phyloP scores from a whole-genome alignment of 441 rosid species.

The Adansonia gregorii region DNA sequence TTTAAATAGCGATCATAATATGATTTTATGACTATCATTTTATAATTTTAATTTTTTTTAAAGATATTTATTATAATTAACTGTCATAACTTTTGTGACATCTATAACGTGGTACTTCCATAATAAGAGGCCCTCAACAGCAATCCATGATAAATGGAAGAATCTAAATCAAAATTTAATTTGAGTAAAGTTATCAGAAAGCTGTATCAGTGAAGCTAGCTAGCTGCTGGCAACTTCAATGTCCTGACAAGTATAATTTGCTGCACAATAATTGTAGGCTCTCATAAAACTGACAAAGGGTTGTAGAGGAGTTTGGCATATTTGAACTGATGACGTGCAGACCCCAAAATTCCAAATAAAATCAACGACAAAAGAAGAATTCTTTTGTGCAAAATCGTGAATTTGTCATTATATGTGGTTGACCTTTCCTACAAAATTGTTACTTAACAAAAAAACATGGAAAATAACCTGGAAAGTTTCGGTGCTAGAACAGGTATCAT shows the following conservation, averaged over 20 bases:
- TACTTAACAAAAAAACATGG: not conserved
- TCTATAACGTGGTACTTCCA: too few species aligned
- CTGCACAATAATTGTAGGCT: not conserved
- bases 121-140: too few species aligned
- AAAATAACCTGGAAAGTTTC: slow-evolving; percentile 10
- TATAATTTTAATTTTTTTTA: too few species aligned
- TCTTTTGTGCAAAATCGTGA: not conserved
- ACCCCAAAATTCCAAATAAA: not conserved
- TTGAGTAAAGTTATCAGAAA: not conserved
- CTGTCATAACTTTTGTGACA: too few species aligned
- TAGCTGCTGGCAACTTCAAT: not conserved
- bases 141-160: not conserved
- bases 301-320: not conserved
- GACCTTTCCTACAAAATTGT: not conserved
- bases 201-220: not conserved
- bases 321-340: not conserved
- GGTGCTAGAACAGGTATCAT: not conserved
- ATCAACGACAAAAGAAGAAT: slow-evolving; percentile 12
- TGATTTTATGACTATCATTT: too few species aligned
- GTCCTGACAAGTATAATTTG: not conserved
- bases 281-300: not conserved
- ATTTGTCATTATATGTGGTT: not conserved
- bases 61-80: too few species aligned
- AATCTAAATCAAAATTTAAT: not conserved
- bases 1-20: too few species aligned